Conservation (phyloP, 192 early-diverging fungal genomes). For the Umbelopsis sp. region DNA sequence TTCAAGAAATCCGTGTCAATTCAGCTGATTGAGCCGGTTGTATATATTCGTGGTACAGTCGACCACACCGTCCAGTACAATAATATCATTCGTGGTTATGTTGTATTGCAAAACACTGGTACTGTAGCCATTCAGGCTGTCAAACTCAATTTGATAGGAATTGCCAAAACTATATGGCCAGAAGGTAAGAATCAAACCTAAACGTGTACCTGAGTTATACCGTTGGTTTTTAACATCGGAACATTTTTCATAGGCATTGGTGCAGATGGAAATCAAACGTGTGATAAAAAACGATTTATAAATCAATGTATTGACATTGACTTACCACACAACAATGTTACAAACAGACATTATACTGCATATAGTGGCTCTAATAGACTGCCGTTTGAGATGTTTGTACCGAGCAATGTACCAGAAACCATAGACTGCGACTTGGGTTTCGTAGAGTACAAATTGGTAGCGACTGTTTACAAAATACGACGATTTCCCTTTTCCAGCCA, state of each 20-base stretch:
- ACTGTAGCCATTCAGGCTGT: constrained; percentile 21
- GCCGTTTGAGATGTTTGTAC: constrained; percentile 37
- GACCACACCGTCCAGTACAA: constrained; percentile 15
- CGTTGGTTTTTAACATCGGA: background rate
- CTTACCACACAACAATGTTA: background rate
- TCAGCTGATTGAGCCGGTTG: constrained; percentile 33
- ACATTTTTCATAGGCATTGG: background rate
- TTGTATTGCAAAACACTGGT: constrained; percentile 21
- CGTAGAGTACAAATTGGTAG: constrained; percentile 31
- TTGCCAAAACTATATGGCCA: constrained; percentile 40
- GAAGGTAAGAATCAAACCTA: constrained; percentile 20
- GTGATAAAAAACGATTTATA: constrained; percentile 4
- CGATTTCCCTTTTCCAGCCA: constrained; percentile 10
- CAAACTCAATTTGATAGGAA: constrained; percentile 30
- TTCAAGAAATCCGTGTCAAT: constrained; percentile 35
- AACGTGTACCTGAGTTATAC: background rate
- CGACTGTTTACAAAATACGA: background rate
- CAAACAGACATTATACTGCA: constrained; percentile 1
- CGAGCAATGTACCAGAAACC: constrained; percentile 35
- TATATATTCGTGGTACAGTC: constrained; percentile 29
- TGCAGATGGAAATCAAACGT: constrained; percentile 9
- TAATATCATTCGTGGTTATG: constrained; percentile 32
- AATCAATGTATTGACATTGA: constrained; percentile 8
- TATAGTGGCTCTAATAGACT: constrained; percentile 18
- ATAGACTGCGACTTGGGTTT: constrained; percentile 36